These are phyloP conservation scores for Aegle marmelos DNA, from an alignment of 345 rosid species.

Conservation along the genomic window DNA sequence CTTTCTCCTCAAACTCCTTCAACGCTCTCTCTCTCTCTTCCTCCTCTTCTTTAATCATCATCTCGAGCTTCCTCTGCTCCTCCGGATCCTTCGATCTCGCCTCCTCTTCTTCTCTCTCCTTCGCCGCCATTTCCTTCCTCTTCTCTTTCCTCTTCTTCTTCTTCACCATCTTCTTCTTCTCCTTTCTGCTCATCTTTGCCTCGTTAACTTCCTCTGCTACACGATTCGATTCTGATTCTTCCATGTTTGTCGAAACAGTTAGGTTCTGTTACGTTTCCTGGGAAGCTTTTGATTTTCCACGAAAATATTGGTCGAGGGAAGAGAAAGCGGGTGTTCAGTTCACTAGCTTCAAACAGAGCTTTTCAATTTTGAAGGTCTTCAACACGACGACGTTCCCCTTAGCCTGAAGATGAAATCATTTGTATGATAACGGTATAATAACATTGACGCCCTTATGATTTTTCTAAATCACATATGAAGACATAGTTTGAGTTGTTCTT, in stretches of 20 bases:
- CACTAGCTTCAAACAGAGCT: not conserved
- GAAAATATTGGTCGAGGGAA: not conserved
- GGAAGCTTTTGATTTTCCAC: not conserved
- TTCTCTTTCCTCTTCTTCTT: slow-evolving; percentile 72
- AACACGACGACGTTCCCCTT: not conserved
- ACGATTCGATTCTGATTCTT: not conserved
- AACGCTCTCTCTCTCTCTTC: slow-evolving; percentile 51
- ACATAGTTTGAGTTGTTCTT: no score
- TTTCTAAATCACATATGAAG: no score
- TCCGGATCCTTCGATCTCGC: slow-evolving; percentile 61
- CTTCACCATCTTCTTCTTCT: slow-evolving; percentile 77
- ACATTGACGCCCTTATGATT: no score
- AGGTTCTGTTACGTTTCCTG: not conserved
- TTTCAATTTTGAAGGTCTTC: not conserved
- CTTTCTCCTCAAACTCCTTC: slow-evolving; percentile 76
- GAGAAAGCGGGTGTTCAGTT: not conserved
- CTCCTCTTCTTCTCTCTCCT: slow-evolving; percentile 63
- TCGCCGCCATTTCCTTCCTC: slow-evolving; percentile 69
- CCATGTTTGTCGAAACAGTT: not conserved
- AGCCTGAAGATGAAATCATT: no score
- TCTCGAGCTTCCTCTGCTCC: slow-evolving; percentile 48
- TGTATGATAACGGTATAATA: no score
- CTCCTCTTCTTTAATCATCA: slow-evolving; percentile 63
- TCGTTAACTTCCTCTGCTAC: slow-evolving; percentile 9
- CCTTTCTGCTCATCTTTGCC: slow-evolving; percentile 45